A percentile compares a stretch with the other conserved stretches of the same genome.
Evolutionary conservation across 106 monocot species (phyloP).

Genomic region (Apostasia ramifera): DNA sequence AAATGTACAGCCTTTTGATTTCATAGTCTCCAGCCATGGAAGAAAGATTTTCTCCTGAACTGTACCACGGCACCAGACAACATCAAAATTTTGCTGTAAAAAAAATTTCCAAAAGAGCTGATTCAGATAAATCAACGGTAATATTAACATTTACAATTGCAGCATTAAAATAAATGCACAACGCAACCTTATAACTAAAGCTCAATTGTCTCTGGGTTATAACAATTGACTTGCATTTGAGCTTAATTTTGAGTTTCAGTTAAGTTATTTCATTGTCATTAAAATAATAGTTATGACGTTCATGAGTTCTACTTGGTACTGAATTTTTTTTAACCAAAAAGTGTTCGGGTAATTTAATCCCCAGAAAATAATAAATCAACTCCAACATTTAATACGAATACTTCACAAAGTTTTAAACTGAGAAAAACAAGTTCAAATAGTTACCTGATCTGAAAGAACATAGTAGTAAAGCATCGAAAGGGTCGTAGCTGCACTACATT

Average conservation of each 20-base stretch:
- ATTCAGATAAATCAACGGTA: too few relatives aligned
- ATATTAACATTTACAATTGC: too few relatives aligned
- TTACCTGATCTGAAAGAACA: conserved; percentile 60
- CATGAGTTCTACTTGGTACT: too few relatives aligned
- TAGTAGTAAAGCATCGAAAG: conserved; percentile 68
- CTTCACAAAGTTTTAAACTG: not conserved
- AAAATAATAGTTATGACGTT: too few relatives aligned
- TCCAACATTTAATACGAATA: not conserved
- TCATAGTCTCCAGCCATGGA: conserved; percentile 45
- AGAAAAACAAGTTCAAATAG: not conserved
- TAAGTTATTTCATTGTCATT: too few relatives aligned
- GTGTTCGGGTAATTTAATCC: too few relatives aligned
- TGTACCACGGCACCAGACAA: conserved; percentile 58
- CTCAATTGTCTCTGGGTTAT: too few relatives aligned
- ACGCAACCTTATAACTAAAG: too few relatives aligned
- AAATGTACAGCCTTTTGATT: conserved; percentile 45
- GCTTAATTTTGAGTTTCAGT: too few relatives aligned
- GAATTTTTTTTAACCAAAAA: too few relatives aligned
- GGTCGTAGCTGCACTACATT: conserved; percentile 69
- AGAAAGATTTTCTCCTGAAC: conserved; percentile 44
- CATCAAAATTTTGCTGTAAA: conserved; percentile 69
- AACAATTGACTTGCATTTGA: too few relatives aligned
- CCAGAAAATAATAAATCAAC: not conserved
- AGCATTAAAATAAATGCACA: too few relatives aligned
- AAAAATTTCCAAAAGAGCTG: not conserved